Conservation (phyloP, 2,329 filamentous ascomycete genomes). For the Phaeosphaeriaceae sp. region DNA sequence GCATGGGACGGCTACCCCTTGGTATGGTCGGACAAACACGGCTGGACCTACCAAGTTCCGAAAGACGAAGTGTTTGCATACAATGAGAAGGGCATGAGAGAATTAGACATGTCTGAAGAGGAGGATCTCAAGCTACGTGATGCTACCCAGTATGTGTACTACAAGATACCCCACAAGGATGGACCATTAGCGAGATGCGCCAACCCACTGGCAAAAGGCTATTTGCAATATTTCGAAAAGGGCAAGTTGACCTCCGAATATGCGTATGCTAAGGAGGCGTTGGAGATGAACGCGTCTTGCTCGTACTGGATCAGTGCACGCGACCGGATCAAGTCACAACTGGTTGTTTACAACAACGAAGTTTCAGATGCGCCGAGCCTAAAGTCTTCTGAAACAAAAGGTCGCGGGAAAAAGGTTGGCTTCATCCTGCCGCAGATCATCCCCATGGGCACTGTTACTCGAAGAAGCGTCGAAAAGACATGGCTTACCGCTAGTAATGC, state of each 20-base stretch:
- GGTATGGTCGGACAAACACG: conserved; percentile 90
- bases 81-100: conserved; percentile 71
- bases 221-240: conserved; percentile 88
- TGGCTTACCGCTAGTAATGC: conserved; percentile 98
- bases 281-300: conserved; percentile 98
- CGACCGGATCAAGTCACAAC: conserved; percentile 91
- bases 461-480: conserved; percentile 93
- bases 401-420: conserved; percentile 58
- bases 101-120: conserved; percentile 79
- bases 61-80: conserved; percentile 69
- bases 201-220: conserved; percentile 90
- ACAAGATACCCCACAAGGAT: conserved; percentile 96
- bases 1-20: conserved; percentile 90
- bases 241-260: conserved; percentile 88
- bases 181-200: conserved; percentile 83
- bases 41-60: conserved; percentile 88
- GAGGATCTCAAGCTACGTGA: conserved; percentile 69
- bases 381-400: conserved; percentile 25
- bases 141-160: conserved; percentile 74
- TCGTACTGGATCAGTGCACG: conserved; percentile 99
- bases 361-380: conserved; percentile 26
- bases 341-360: conserved; percentile 86
- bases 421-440: conserved; percentile 96
- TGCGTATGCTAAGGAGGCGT: conserved; percentile 86
- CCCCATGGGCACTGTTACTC: conserved; percentile 96